A percentile compares a stretch with the other conserved stretches of the same genome.
Evolutionary conservation across 2,329 filamentous ascomycete genomes (phyloP).

Genomic region (Colletotrichum echinochloae): DNA sequence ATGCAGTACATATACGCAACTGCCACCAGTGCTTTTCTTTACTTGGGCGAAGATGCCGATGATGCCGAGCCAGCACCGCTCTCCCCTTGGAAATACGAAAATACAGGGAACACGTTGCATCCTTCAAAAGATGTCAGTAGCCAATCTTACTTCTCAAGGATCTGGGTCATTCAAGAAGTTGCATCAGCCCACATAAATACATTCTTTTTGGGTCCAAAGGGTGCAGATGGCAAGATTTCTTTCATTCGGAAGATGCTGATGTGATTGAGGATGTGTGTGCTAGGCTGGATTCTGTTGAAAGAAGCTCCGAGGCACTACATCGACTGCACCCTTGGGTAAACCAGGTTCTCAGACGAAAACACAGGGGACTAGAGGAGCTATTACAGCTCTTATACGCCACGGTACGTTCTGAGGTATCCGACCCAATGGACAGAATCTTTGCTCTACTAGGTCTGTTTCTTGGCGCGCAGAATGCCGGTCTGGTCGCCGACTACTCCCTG

Average conservation of each 20-base stretch:
- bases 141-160: neutral
- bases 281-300: neutral
- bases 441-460: neutral
- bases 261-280: too few species aligned
- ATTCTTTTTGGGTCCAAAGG: neutral
- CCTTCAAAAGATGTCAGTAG: neutral
- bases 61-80: neutral
- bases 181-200: neutral
- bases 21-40: constrained; percentile 1
- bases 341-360: neutral
- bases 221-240: neutral
- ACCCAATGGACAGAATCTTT: constrained; percentile 16
- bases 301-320: neutral
- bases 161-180: neutral
- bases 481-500: constrained; percentile 10
- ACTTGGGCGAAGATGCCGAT: constrained; percentile 1
- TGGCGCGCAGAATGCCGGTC: neutral
- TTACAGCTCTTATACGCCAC: neutral
- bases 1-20: constrained; percentile 43
- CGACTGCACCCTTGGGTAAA: neutral
- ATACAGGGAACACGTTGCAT: neutral
- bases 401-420: neutral
- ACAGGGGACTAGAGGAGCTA: neutral
- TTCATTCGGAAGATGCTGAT: neutral
- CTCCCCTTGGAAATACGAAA: neutral